Base-by-base conservation (phyloP, 768 basidiomycete species). In the Auricularia sp. region DNA sequence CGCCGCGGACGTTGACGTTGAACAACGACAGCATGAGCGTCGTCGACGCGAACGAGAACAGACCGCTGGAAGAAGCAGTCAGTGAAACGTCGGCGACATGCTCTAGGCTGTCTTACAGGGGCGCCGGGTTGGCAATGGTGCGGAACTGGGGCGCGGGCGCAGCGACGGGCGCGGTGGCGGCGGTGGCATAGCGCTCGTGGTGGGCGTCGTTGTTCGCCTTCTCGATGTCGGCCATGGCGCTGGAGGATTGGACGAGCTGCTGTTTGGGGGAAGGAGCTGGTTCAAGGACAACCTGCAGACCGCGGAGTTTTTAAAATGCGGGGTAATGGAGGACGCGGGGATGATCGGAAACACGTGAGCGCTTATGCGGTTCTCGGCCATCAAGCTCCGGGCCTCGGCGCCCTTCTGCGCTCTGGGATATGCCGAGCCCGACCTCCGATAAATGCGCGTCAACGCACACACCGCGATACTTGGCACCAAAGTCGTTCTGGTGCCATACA, bases 21-120 rank as follows among this genome's bases (percentile, higher is more conserved):
- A 82, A 88, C 67, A 92, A 67, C 3, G 89, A 91, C 39, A 91
- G 78, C 63, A 93, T 85, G 70, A 93, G 80, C 0, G 90, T 91
- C 11, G 91, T 91, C 3, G 88, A 87, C 21, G 91, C 90, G 77
- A 93, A 93, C 44, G 87, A 86, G 73, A 88, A 88, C 44, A 92
- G 78, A 23, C 91, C 91, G 36, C 88, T 90, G 70, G 1, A 44
- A 61, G 2, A 2, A 1, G 63, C 0, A 62, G 53, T 23, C 16
- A 29, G 53, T 33, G 35, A 0, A 60, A 58, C 44, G 33, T 33
- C 42, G 34, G 43, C 39, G 8, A 47, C 18, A 33, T 36, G 36
- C 3, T 54, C 18, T 39, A 33, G 56, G 11, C 64, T 65, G 43
- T 71, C 80, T 66, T 66, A 83, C 81, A 86, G 80, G 23, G 83